Conservation (phyloP, 495 filamentous ascomycete genomes). For the Copromyces sp. region DNA sequence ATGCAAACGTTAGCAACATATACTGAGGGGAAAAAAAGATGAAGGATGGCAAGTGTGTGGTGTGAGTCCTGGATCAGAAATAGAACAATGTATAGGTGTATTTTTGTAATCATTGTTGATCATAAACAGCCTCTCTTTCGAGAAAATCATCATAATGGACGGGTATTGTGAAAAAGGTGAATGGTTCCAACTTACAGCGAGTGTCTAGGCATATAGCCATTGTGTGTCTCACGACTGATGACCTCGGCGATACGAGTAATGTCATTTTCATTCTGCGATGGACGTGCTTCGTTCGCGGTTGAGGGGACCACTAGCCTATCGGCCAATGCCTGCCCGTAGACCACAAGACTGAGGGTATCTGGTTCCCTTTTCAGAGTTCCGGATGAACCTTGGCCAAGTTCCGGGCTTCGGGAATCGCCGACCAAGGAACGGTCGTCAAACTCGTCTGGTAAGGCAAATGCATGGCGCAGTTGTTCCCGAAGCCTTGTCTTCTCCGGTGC, state of each 20-base stretch:
- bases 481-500: conserved; percentile 1
- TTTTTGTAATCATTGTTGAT: not conserved
- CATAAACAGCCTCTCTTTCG: conserved; percentile 1
- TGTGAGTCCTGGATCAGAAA: not conserved
- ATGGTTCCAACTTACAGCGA: conserved; percentile 9
- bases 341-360: conserved; percentile 3
- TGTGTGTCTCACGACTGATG: conserved; percentile 6
- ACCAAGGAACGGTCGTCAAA: conserved; percentile 13
- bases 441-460: conserved; percentile 20
- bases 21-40: not conserved
- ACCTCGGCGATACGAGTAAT: conserved; percentile 7
- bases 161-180: not conserved
- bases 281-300: not conserved
- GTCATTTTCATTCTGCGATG: not conserved
- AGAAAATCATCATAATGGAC: not conserved
- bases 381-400: not conserved
- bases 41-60: not conserved
- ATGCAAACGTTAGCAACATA: conserved; percentile 2
- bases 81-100: conserved; percentile 1
- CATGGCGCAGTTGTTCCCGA: conserved; percentile 1
- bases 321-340: not conserved
- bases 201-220: conserved; percentile 15
- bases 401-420: not conserved
- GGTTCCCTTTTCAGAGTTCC: not conserved
- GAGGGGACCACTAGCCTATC: not conserved